phyloP scores from a whole-genome alignment of 2,329 filamentous ascomycete species.

The Botrytis byssoidea region DNA sequence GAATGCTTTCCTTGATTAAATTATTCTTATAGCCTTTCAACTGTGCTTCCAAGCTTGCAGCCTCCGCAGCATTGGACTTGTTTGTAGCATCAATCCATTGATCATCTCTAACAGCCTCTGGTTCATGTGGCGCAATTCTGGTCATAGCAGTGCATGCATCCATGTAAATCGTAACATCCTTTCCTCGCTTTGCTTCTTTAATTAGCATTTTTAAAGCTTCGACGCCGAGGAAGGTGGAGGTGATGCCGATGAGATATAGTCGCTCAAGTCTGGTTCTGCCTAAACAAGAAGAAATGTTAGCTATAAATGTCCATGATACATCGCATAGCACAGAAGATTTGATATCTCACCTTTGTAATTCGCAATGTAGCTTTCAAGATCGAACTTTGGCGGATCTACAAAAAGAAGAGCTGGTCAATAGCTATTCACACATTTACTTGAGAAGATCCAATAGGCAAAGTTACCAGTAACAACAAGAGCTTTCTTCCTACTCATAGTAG shows the following conservation, averaged over 20 bases:
- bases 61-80: slow-evolving; percentile 66
- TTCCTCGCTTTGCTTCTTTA: slow-evolving; percentile 70
- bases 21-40: slow-evolving; percentile 95
- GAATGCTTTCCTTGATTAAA: slow-evolving; percentile 92
- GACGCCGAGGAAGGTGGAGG: slow-evolving; percentile 70
- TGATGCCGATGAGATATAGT: slow-evolving; percentile 75
- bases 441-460: not conserved
- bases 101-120: slow-evolving; percentile 64
- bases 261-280: slow-evolving; percentile 80
- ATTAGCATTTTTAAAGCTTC: slow-evolving; percentile 82
- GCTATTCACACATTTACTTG: not conserved
- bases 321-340: not conserved
- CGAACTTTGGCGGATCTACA: slow-evolving; percentile 68
- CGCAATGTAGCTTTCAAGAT: slow-evolving; percentile 84
- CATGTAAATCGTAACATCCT: slow-evolving; percentile 70
- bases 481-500: slow-evolving; percentile 27
- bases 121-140: slow-evolving; percentile 62
- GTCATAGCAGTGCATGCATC: slow-evolving; percentile 65
- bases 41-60: slow-evolving; percentile 75
- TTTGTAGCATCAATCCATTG: slow-evolving; percentile 73
- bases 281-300: slow-evolving; percentile 41
- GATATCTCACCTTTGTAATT: slow-evolving; percentile 73
- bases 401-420: slow-evolving; percentile 17
- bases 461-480: slow-evolving; percentile 28
- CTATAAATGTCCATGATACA: not conserved